phyloP scores from a whole-genome alignment of 2,329 filamentous ascomycete species.

The Blastomyces parvus region DNA sequence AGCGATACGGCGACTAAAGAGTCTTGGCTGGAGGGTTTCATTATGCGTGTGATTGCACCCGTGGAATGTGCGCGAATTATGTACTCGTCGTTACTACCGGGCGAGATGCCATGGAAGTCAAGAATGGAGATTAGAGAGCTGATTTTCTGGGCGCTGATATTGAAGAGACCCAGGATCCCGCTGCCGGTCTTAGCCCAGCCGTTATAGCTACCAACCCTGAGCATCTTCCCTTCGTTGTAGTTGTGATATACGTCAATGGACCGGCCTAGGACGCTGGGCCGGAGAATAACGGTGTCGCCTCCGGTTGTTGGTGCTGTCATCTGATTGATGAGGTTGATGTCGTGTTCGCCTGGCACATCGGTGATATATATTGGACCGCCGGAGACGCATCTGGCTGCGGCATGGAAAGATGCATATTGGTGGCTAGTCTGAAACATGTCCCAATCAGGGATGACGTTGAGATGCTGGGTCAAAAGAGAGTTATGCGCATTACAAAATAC shows the following conservation, averaged over 20 bases:
- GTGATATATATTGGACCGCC: constrained; percentile 94
- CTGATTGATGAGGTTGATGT: constrained; percentile 63
- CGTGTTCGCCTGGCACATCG: constrained; percentile 73
- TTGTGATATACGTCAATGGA: constrained; percentile 62
- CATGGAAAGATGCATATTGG: constrained; percentile 71
- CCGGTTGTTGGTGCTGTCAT: constrained; percentile 67
- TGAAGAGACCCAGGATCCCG: constrained; percentile 76
- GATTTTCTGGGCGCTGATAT: constrained; percentile 54
- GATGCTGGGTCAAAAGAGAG: constrained; percentile 65
- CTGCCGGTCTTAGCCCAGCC: constrained; percentile 59
- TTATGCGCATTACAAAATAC: constrained; percentile 93
- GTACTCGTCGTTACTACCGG: constrained; percentile 46
- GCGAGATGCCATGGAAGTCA: constrained; percentile 61
- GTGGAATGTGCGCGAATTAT: constrained; percentile 63
- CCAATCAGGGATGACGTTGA: constrained; percentile 82
- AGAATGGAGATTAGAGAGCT: constrained; percentile 61
- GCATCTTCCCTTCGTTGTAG: constrained; percentile 62
- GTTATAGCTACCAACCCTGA: constrained; percentile 72
- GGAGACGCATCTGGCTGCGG: constrained; percentile 77
- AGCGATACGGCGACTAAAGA: constrained; percentile 55
- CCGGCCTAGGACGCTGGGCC: constrained; percentile 65
- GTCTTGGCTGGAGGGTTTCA: constrained; percentile 25
- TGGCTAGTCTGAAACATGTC: constrained; percentile 64
- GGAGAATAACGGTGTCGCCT: constrained; percentile 68
- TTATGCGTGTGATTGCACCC: constrained; percentile 46